phyloP scores from a whole-genome alignment of 305 asterid genomes.

The Nicotiana rustica region DNA sequence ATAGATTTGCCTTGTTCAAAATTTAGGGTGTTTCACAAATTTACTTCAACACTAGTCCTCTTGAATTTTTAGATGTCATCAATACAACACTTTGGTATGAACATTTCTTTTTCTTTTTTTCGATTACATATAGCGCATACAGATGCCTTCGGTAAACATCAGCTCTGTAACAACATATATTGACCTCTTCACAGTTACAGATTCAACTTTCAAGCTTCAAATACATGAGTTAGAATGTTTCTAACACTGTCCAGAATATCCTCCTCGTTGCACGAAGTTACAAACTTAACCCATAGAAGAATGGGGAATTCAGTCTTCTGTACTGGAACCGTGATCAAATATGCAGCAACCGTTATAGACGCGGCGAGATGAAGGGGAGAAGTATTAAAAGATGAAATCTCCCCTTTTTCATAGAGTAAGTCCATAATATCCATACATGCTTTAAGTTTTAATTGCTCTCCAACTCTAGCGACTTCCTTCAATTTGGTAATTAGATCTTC shows the following conservation, averaged over 20 bases:
- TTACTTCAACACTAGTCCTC: neutral
- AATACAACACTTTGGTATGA: neutral
- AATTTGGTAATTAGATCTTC: slow-evolving; percentile 75
- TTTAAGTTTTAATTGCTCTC: slow-evolving; percentile 62
- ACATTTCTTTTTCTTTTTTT: neutral
- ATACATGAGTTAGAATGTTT: slow-evolving; percentile 56
- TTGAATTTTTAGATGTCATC: neutral
- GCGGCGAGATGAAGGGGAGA: slow-evolving; percentile 72
- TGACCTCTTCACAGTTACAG: too few relatives aligned
- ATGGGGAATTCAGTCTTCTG: slow-evolving; percentile 86
- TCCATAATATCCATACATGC: slow-evolving; percentile 86
- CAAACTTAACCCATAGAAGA: slow-evolving; percentile 90
- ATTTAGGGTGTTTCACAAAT: neutral
- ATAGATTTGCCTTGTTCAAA: neutral
- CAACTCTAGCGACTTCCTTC: slow-evolving; percentile 69
- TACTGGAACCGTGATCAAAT: slow-evolving; percentile 70
- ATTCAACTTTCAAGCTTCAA: slow-evolving; percentile 46
- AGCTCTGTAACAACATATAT: too few relatives aligned
- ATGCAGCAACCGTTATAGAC: slow-evolving; percentile 74
- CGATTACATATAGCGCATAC: too few relatives aligned
- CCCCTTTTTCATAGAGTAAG: slow-evolving; percentile 79
- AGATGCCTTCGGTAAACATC: slow-evolving; percentile 10
- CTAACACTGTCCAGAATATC: slow-evolving; percentile 53
- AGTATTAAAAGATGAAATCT: slow-evolving; percentile 55
- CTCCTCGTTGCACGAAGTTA: slow-evolving; percentile 62